Conservation (phyloP, 495 filamentous ascomycete genomes). For the Annulohypoxylon maeteangense region DNA sequence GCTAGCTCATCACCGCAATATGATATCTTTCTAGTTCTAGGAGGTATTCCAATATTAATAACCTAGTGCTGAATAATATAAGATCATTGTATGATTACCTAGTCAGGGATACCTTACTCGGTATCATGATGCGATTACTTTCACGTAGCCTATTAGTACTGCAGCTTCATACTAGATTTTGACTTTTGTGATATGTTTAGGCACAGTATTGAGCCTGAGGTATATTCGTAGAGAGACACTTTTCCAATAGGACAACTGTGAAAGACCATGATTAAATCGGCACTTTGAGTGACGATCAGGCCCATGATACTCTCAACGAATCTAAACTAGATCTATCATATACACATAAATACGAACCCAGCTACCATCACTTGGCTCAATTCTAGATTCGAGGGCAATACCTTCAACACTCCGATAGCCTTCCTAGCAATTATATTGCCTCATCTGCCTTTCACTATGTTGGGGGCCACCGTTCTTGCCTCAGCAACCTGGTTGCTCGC, state of each 20-base stretch:
- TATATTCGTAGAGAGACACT: not conserved
- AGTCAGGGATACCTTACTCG: not conserved
- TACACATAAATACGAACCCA: not conserved
- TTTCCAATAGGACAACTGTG: not conserved
- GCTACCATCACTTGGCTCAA: not conserved
- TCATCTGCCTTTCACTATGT: not conserved
- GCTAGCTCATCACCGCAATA: not conserved
- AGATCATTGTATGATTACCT: not conserved
- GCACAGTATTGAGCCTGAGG: not conserved
- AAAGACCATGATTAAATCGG: not conserved
- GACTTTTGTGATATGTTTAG: not conserved
- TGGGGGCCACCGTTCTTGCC: not conserved
- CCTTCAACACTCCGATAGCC: not conserved
- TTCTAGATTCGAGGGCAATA: not conserved
- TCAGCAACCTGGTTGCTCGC: conserved; percentile 6
- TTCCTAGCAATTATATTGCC: not conserved
- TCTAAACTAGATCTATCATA: not conserved
- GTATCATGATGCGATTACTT: not conserved
- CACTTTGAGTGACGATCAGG: not conserved
- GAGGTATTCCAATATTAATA: not conserved
- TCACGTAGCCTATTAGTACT: not conserved
- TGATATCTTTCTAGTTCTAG: not conserved
- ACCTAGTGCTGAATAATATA: conserved; percentile 8
- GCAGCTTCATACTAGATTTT: not conserved
- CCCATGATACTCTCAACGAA: not conserved